These are phyloP conservation scores for Kondoa malvinella DNA, from an alignment of 768 basidiomycete species.

Conservation along the genomic window DNA sequence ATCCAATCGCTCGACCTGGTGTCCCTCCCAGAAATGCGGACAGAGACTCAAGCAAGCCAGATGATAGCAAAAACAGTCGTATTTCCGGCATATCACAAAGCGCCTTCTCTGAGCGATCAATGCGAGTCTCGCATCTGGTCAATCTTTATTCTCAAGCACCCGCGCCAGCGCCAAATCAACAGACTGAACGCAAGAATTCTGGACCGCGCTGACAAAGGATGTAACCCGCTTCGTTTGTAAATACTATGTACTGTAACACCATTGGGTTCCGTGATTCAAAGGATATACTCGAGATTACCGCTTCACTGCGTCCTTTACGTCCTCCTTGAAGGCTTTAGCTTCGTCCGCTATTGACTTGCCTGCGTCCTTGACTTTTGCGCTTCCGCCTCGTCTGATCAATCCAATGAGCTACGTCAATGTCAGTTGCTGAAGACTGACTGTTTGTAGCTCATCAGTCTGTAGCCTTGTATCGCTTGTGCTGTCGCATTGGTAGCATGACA, in stretches of 20 bases:
- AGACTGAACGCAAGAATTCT: neutral
- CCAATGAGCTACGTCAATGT: neutral
- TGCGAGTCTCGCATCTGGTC: neutral
- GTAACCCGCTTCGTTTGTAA: neutral
- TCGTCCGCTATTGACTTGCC: neutral
- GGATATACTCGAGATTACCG: neutral
- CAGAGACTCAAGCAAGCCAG: too few relatives aligned
- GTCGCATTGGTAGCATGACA: slow-evolving; percentile 62
- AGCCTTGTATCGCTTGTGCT: slow-evolving; percentile 70
- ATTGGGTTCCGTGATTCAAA: neutral
- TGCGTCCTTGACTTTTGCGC: neutral
- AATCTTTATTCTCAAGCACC: neutral
- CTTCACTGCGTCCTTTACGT: neutral
- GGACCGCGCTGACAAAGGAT: neutral
- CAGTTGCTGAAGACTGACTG: neutral
- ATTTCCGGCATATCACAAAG: too few relatives aligned
- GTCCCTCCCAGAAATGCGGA: too few relatives aligned
- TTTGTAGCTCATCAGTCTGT: slow-evolving; percentile 41
- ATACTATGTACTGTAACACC: neutral
- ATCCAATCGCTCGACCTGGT: too few relatives aligned
- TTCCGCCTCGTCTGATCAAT: neutral
- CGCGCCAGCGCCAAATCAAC: neutral
- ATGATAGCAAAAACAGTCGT: too few relatives aligned
- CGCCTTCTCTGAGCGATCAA: neutral
- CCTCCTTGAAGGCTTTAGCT: neutral